Evolutionary conservation across 768 basidiomycete species (phyloP).

Genomic region (Termitomyces sp.): DNA sequence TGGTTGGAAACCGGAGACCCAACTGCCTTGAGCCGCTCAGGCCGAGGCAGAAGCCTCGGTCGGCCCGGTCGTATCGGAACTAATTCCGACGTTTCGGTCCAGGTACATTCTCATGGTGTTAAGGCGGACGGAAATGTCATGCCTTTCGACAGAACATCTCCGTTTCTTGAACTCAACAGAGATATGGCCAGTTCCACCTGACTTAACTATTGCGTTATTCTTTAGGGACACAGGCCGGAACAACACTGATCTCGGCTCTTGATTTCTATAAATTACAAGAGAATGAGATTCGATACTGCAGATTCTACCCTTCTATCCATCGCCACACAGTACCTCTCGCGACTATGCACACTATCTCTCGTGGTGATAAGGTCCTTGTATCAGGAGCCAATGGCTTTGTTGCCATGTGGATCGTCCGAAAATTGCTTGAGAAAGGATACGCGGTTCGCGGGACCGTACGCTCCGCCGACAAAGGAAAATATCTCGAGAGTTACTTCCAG

Average conservation of each 20-base stretch:
- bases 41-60: background rate
- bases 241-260: background rate
- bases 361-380: conserved; percentile 21
- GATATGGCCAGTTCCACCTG: background rate
- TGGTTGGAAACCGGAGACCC: background rate
- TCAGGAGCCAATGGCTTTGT: conserved; percentile 27
- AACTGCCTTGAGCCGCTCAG: background rate
- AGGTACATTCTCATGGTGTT: background rate
- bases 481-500: conserved; percentile 18
- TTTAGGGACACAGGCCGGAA: background rate
- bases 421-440: conserved; percentile 24
- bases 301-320: background rate
- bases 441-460: conserved; percentile 25
- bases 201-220: background rate
- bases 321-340: background rate
- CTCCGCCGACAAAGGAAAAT: conserved; percentile 17
- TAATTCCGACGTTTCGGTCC: background rate
- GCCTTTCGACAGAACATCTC: background rate
- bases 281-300: background rate
- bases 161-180: background rate
- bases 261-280: background rate
- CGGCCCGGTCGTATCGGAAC: background rate
- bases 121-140: background rate
- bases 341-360: conserved; percentile 17
- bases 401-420: conserved; percentile 22